Evolutionary conservation across 2,329 filamentous ascomycete genomes (phyloP), one percentile per base, ranked within the genome.

Genomic region (Parastagonospora nodorum): DNA sequence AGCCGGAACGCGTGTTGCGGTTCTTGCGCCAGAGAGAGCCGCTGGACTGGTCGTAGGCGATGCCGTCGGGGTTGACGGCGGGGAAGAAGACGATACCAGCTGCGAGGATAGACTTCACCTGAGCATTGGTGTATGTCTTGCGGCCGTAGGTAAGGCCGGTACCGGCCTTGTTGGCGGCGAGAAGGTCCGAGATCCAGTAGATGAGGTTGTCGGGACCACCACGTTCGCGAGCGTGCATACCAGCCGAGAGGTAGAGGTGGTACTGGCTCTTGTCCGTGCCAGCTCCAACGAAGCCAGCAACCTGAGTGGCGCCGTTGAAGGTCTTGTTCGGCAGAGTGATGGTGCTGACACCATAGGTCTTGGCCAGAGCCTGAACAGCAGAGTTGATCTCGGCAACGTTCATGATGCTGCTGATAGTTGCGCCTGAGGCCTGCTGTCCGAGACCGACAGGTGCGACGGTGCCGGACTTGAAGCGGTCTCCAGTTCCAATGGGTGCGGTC

Each of bases 161-260:
- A 16, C 76, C 74, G 30, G 76, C 70, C 59, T 78, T 76, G 56
- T 80, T 75, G 14, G 83, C 83, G 40, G 77, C 76, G 3, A 86
- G 75, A 4, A 86, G 74, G 61, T 86, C 83, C 0, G 81, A 73
- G 28, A 84, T 73, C 70, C 83, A 84, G 74, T 84, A 84, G 37
- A 85, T 67, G 11, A 85, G 72, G 51, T 80, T 75, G 61, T 86
- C 83, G 0, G 82, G 77, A 0, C 78, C 80, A 24, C 82, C 83
- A 8, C 83, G 79, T 68, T 86, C 83, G 19, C 83, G 80, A 8
- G 83, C 80, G 58, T 85, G 83, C 40, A 84, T 78, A 24, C 75
- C 81, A 36, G 78, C 78, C 51, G 80, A 80, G 49, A 86, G 69
- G 61, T 81, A 82, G 27, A 83, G 76, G 31, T 48, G 58, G 58